These are phyloP conservation scores for Thuidium tamariscinum DNA, from an alignment of 225 moss, liverwort and hornwort species.

Conservation along the genomic window DNA sequence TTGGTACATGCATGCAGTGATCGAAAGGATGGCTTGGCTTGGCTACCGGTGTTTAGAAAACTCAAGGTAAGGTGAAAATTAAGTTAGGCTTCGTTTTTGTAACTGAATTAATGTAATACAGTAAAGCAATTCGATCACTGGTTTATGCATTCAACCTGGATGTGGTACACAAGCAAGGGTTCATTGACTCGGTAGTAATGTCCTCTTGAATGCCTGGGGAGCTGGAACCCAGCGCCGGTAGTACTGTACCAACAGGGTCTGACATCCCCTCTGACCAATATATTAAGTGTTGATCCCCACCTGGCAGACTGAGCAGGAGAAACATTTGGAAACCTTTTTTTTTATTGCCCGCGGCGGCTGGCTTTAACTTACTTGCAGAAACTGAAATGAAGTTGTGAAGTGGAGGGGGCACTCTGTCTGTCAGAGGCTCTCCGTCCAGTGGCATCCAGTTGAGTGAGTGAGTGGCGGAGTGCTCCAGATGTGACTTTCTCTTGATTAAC, in stretches of 20 bases:
- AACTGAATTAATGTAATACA: too few species aligned
- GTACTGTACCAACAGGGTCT: background rate
- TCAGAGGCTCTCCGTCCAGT: too few species aligned
- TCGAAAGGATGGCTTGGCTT: too few species aligned
- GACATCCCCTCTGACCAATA: background rate
- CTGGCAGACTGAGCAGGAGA: background rate
- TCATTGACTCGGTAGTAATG: background rate
- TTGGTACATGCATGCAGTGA: too few species aligned
- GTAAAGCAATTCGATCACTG: background rate
- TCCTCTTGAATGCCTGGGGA: background rate
- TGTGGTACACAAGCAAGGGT: background rate
- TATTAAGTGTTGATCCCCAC: background rate
- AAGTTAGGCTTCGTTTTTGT: background rate
- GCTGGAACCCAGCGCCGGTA: background rate
- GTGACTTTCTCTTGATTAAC: background rate
- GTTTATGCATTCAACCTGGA: background rate
- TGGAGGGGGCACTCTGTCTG: too few species aligned
- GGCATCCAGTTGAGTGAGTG: background rate
- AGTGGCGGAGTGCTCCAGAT: background rate
- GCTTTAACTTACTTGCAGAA: background rate
- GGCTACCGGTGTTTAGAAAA: too few species aligned
- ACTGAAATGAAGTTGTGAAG: too few species aligned
- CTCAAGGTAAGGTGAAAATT: too few species aligned
- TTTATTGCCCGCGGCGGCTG: background rate
- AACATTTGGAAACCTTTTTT: background rate